Conservation (phyloP, 805 yeast genomes). For the Starmerella geochares region DNA sequence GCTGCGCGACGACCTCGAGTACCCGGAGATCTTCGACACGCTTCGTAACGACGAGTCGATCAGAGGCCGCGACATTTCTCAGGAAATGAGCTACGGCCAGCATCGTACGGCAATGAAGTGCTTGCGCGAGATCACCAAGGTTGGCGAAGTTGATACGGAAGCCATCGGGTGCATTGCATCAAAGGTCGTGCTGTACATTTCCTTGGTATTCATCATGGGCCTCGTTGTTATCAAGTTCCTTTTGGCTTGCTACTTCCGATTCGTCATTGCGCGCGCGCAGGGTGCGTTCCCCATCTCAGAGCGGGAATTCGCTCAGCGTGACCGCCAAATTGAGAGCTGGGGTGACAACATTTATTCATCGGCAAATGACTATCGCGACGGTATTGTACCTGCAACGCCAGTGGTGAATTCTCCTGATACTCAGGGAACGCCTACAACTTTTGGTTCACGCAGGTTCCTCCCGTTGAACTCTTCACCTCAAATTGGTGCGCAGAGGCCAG, state of each 20-base stretch:
- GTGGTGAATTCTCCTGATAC: conserved; percentile 16
- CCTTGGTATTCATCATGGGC: conserved; percentile 74
- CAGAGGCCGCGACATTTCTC: conserved; percentile 74
- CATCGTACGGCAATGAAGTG: conserved; percentile 70
- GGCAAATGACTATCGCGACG: conserved; percentile 29
- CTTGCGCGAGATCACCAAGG: conserved; percentile 71
- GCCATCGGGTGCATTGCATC: conserved; percentile 94
- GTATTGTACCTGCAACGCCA: conserved; percentile 36
- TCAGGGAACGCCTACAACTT: conserved; percentile 2
- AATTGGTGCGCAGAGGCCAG: conserved; percentile 13
- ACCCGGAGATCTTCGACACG: conserved; percentile 61
- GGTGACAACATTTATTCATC: conserved; percentile 47
- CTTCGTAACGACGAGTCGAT: conserved; percentile 45
- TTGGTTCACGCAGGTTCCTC: neutral
- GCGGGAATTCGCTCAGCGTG: conserved; percentile 50
- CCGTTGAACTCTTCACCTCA: conserved; percentile 1
- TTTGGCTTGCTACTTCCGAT: conserved; percentile 80
- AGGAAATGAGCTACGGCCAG: conserved; percentile 54
- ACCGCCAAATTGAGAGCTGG: conserved; percentile 73
- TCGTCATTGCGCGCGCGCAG: conserved; percentile 68
- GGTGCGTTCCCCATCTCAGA: conserved; percentile 61
- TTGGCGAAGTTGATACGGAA: conserved; percentile 80
- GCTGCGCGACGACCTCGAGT: conserved; percentile 52
- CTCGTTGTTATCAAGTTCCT: conserved; percentile 68
- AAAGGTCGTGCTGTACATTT: conserved; percentile 63